A percentile compares a stretch with the other conserved stretches of the same genome.
Conservation (phyloP, 2,329 filamentous ascomycete genomes). For the Hymenoscyphus repandus region DNA sequence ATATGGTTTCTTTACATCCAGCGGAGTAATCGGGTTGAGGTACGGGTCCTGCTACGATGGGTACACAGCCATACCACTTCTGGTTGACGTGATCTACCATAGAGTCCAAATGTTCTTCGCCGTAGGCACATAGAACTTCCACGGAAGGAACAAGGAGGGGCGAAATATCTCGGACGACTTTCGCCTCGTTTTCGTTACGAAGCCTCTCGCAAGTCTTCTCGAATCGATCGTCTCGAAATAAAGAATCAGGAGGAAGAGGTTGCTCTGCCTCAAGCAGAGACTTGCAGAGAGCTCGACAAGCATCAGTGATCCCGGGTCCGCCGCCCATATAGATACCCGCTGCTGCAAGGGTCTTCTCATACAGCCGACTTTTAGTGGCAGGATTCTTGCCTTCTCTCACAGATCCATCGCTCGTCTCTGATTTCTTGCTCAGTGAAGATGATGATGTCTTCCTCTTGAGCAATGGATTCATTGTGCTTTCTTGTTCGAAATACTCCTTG, state of each 20-base stretch:
- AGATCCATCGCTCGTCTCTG: no score
- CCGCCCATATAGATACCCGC: no score
- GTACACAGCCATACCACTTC: constrained; percentile 13
- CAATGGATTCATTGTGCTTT: no score
- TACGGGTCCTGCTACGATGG: constrained; percentile 14
- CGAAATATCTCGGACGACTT: constrained; percentile 33
- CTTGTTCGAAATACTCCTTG: no score
- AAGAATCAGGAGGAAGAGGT: constrained; percentile 24
- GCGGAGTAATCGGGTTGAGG: constrained; percentile 36
- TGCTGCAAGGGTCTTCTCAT: no score
- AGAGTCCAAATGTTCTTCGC: constrained; percentile 19
- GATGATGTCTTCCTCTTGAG: no score
- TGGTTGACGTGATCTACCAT: constrained; percentile 33
- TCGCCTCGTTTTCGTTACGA: constrained; percentile 31
- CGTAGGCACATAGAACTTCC: constrained; percentile 26
- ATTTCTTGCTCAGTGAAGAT: no score
- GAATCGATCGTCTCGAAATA: constrained; percentile 34
- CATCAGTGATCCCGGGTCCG: no score
- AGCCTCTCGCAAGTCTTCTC: constrained; percentile 30
- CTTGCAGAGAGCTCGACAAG: constrained; percentile 11
- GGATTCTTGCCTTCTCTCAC: no score
- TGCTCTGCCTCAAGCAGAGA: constrained; percentile 13
- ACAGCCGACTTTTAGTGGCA: no score
- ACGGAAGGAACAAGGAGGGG: constrained; percentile 35
- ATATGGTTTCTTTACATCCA: constrained; percentile 31